A percentile compares a stretch with the other conserved stretches of the same genome.
These are phyloP conservation scores for Clavariopsis aquatica DNA, from an alignment of 495 filamentous ascomycete genomes.

Conservation along the genomic window DNA sequence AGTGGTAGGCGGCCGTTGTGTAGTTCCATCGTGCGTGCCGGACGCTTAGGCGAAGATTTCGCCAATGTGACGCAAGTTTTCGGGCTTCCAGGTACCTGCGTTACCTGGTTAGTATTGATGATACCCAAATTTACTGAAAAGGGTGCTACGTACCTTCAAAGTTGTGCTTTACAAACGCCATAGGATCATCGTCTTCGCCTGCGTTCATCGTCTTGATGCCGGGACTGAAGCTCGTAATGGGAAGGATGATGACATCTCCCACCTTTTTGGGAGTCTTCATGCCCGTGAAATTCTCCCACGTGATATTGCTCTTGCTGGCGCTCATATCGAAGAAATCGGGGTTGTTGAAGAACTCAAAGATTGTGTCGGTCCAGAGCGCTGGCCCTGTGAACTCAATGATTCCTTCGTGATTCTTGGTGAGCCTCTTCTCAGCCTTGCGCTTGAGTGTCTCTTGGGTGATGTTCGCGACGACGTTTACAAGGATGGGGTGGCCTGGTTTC, in stretches of 20 bases:
- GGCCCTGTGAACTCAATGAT: constrained; percentile 98
- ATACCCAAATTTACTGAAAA: not conserved
- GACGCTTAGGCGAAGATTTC: constrained; percentile 33
- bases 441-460: constrained; percentile 80
- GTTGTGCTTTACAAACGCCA: constrained; percentile 97
- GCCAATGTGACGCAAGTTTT: constrained; percentile 59
- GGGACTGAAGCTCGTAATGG: constrained; percentile 96
- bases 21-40: not conserved
- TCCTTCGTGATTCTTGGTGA: constrained; percentile 67
- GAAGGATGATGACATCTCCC: constrained; percentile 89
- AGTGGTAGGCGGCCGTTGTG: not conserved
- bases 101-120: constrained; percentile 16
- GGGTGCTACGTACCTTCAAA: constrained; percentile 73
- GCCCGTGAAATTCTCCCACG: constrained; percentile 85
- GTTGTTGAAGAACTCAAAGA: constrained; percentile 94
- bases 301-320: constrained; percentile 69
- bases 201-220: constrained; percentile 93
- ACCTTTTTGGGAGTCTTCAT: constrained; percentile 81
- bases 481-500: constrained; percentile 90
- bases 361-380: constrained; percentile 88
- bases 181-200: constrained; percentile 85
- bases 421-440: constrained; percentile 67
- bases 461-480: constrained; percentile 81
- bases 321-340: constrained; percentile 82
- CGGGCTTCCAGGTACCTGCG: constrained; percentile 78